These are phyloP conservation scores for Cercospora sojina DNA, from an alignment of 2,329 filamentous ascomycete species.

Conservation along the genomic window DNA sequence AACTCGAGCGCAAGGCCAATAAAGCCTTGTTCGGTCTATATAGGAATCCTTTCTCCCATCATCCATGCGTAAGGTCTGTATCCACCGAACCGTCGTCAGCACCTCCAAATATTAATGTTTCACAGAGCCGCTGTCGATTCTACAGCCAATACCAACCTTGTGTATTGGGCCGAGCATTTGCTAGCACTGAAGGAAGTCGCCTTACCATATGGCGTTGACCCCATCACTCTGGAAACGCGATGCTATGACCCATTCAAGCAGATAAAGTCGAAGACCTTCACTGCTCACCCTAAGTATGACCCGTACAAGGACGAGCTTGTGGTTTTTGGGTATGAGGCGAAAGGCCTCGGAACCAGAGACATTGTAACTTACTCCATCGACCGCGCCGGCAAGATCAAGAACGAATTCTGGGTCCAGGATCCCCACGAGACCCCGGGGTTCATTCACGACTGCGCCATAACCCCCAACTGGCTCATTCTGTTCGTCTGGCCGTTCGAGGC, in stretches of 20 bases:
- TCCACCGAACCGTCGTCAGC: slow-evolving; percentile 9
- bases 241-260: slow-evolving; percentile 42
- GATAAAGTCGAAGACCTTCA: slow-evolving; percentile 43
- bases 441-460: slow-evolving; percentile 45
- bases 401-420: slow-evolving; percentile 44
- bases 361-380: slow-evolving; percentile 44
- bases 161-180: slow-evolving; percentile 57
- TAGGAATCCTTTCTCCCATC: slow-evolving; percentile 57
- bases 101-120: background rate
- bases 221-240: slow-evolving; percentile 43
- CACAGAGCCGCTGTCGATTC: slow-evolving; percentile 47
- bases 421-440: slow-evolving; percentile 39
- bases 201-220: slow-evolving; percentile 43
- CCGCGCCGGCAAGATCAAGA: slow-evolving; percentile 39
- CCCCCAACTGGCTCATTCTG: slow-evolving; percentile 42
- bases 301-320: slow-evolving; percentile 45
- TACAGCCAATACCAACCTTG: slow-evolving; percentile 59
- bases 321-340: slow-evolving; percentile 45
- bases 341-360: slow-evolving; percentile 38
- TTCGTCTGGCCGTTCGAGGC: slow-evolving; percentile 42
- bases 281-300: slow-evolving; percentile 49
- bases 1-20: slow-evolving; percentile 41
- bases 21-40: slow-evolving; percentile 55
- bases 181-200: slow-evolving; percentile 54
- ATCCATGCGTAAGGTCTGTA: slow-evolving; percentile 11